Conservation (phyloP, 495 filamentous ascomycete species). For the Penicillium soppii region DNA sequence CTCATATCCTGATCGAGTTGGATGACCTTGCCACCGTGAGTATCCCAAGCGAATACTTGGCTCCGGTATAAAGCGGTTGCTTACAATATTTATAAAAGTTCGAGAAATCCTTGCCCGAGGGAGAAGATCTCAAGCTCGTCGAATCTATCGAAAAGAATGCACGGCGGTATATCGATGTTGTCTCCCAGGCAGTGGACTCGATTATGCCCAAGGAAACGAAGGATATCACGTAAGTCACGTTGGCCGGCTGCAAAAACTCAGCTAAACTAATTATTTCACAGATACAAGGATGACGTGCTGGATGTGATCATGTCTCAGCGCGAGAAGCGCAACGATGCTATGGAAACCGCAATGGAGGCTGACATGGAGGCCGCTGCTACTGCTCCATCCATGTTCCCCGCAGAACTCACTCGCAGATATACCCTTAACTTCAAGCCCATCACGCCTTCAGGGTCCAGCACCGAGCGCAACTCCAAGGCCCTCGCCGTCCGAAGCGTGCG, state of each 20-base stretch:
- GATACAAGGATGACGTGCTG: conserved; percentile 95
- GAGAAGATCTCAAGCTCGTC: conserved; percentile 66
- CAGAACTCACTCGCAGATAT: conserved; percentile 90
- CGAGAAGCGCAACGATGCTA: conserved; percentile 76
- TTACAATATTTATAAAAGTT: conserved; percentile 53
- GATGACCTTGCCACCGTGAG: conserved; percentile 78
- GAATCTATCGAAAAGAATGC: conserved; percentile 85
- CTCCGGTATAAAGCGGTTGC: neutral
- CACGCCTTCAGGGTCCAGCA: conserved; percentile 66
- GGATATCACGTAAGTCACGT: conserved; percentile 68
- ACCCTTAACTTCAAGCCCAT: conserved; percentile 93
- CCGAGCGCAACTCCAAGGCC: conserved; percentile 66
- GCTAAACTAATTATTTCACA: conserved; percentile 28
- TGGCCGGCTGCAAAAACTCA: neutral
- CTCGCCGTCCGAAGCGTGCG: conserved; percentile 89
- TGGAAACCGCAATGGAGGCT: conserved; percentile 65
- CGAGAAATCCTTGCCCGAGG: conserved; percentile 66
- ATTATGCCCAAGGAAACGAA: conserved; percentile 76
- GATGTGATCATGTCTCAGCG: conserved; percentile 95
- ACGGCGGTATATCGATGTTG: conserved; percentile 90
- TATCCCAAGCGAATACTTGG: neutral
- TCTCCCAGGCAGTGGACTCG: conserved; percentile 85
- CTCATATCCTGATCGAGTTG: conserved; percentile 80
- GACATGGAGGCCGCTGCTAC: conserved; percentile 56
- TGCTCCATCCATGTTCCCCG: conserved; percentile 67